Evolutionary conservation across 1,284 basidiomycete species (phyloP).

Genomic region (Ceratobasidium sp.): DNA sequence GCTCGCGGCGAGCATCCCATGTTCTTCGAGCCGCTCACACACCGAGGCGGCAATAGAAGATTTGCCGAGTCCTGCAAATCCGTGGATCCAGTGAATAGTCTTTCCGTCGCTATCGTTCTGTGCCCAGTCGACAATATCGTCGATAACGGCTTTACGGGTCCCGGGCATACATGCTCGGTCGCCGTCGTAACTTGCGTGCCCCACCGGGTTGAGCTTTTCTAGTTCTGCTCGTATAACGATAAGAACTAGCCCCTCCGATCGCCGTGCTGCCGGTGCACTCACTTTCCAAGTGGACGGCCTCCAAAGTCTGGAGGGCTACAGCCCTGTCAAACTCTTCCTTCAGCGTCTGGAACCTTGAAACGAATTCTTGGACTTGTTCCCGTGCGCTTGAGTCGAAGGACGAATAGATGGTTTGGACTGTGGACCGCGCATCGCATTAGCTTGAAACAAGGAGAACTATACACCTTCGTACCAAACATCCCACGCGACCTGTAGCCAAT

Average conservation of each 20-base stretch:
- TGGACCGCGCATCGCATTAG: not conserved
- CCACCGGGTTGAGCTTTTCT: not conserved
- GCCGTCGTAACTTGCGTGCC: not conserved
- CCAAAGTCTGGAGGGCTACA: not conserved
- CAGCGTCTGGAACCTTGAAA: not conserved
- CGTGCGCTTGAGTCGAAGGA: not conserved
- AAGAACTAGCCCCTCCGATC: too few relatives aligned
- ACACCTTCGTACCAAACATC: not conserved
- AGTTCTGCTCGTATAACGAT: not conserved
- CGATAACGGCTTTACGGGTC: not conserved
- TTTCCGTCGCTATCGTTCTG: not conserved
- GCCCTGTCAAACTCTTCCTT: not conserved
- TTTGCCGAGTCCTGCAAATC: slow-evolving; percentile 52
- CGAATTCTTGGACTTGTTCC: not conserved
- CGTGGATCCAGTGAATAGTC: slow-evolving; percentile 51
- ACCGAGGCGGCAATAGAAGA: slow-evolving; percentile 52
- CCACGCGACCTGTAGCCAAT: not conserved
- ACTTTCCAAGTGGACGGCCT: not conserved
- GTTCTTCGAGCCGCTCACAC: slow-evolving; percentile 39
- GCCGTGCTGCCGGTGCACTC: too few relatives aligned
- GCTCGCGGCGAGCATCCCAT: slow-evolving; percentile 52
- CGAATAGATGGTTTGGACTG: not conserved
- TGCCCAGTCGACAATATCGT: not conserved
- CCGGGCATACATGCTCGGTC: not conserved
- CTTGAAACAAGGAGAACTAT: not conserved